A percentile compares a stretch with the other conserved stretches of the same genome.
phyloP scores from a whole-genome alignment of 345 rosid species.

The Mallotus nudiflorus region DNA sequence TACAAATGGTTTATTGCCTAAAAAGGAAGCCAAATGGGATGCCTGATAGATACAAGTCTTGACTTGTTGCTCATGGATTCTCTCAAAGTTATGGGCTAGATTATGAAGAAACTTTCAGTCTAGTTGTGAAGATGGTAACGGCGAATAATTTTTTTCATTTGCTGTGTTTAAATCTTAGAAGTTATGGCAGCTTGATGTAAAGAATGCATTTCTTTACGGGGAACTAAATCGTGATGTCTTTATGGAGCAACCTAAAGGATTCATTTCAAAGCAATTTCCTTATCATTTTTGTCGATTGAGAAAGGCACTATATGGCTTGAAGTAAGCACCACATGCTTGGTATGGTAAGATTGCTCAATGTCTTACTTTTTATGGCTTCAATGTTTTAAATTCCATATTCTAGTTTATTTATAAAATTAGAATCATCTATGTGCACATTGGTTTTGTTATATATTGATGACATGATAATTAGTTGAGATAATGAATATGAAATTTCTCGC shows the following conservation, averaged over 20 bases:
- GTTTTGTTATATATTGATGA: too few species aligned
- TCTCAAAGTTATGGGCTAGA: neutral
- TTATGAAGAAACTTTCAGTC: conserved; percentile 5
- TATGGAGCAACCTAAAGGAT: conserved; percentile 14
- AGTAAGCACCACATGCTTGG: too few species aligned
- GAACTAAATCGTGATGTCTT: conserved; percentile 5
- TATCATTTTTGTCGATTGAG: conserved; percentile 9
- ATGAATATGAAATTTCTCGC: neutral
- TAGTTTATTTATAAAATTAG: conserved; percentile 9
- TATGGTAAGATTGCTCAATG: conserved; percentile 13
- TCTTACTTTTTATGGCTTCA: conserved; percentile 2
- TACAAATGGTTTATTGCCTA: conserved; percentile 4
- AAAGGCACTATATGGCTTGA: conserved; percentile 1
- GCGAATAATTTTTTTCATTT: conserved; percentile 1
- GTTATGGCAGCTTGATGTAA: neutral
- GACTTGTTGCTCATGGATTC: neutral
- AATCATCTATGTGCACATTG: too few species aligned
- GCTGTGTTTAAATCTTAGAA: too few species aligned
- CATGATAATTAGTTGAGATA: conserved; percentile 7
- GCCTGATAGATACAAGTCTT: neutral
- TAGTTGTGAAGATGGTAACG: neutral
- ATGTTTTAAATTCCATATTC: neutral
- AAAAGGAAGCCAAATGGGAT: neutral
- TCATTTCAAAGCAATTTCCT: neutral
- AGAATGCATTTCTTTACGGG: conserved; percentile 6